Percentiles rank a stretch among this genome's conserved stretches.
Evolutionary conservation across 306 rosid genomes (phyloP).

Genomic region (Medicago ruthenica): DNA sequence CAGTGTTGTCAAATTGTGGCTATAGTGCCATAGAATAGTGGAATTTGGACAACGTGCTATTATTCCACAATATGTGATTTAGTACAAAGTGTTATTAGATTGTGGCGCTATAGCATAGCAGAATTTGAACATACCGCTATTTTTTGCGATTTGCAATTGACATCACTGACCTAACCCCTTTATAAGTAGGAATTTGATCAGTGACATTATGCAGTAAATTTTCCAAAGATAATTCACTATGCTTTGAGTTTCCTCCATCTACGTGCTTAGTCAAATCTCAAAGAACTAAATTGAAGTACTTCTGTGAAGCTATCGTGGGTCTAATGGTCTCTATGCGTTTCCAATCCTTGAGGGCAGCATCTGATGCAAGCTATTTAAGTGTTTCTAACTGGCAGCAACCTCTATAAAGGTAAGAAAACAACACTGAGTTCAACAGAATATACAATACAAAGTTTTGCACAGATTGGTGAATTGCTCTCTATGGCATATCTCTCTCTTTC

Average conservation of each 20-base stretch:
- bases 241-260: not conserved
- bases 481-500: not conserved
- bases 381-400: not conserved
- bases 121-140: too few relatives aligned
- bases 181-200: not conserved
- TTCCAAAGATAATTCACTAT: not conserved
- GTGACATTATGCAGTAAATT: not conserved
- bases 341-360: not conserved
- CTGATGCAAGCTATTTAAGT: not conserved
- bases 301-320: not conserved
- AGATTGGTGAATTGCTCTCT: not conserved
- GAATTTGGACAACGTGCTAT: too few relatives aligned
- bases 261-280: not conserved
- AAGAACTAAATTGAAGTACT: not conserved
- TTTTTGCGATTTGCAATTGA: too few relatives aligned
- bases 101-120: too few relatives aligned
- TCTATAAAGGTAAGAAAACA: not conserved
- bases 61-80: too few relatives aligned
- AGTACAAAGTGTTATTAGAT: too few relatives aligned
- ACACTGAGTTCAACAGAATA: constrained; percentile 11
- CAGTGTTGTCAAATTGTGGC: too few relatives aligned
- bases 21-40: too few relatives aligned
- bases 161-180: not conserved
- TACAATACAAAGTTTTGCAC: not conserved
- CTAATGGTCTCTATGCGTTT: not conserved